A percentile compares a stretch with the other conserved stretches of the same genome.
These are phyloP conservation scores for Colletotrichum theobromicola DNA, from an alignment of 2,329 filamentous ascomycete species.

Conservation along the genomic window DNA sequence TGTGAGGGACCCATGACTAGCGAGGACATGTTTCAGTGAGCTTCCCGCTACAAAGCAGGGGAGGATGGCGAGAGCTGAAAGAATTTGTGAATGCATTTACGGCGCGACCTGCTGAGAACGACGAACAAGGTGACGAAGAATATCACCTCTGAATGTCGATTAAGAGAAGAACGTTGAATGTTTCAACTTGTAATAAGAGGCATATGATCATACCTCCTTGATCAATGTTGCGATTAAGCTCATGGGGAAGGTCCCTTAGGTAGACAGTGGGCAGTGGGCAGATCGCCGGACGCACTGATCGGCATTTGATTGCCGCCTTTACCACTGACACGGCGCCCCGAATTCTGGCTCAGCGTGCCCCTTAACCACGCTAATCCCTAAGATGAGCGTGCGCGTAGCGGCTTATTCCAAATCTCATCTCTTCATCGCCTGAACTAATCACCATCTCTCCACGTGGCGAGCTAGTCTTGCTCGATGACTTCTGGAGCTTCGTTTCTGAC, in stretches of 20 bases:
- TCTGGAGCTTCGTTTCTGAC: not conserved
- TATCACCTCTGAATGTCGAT: not conserved
- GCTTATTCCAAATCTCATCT: not conserved
- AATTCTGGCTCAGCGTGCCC: not conserved
- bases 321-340: not conserved
- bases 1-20: not conserved
- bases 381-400: not conserved
- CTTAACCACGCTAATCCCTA: not conserved
- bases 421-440: not conserved
- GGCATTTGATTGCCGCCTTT: not conserved
- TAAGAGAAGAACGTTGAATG: not conserved
- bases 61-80: not conserved
- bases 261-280: too few species aligned
- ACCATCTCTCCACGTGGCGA: not conserved
- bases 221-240: not conserved
- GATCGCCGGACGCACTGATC: not conserved
- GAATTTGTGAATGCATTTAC: not conserved
- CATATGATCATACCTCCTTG: not conserved
- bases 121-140: accelerated
- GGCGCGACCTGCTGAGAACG: accelerated
- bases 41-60: not conserved
- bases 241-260: not conserved
- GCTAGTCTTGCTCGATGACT: not conserved
- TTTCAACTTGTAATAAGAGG: not conserved
- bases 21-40: not conserved